Percentiles rank a stretch among this genome's conserved stretches.
These are phyloP conservation scores for Coelastrella sp. DNA, from an alignment of 139 green algal species.

Conservation along the genomic window DNA sequence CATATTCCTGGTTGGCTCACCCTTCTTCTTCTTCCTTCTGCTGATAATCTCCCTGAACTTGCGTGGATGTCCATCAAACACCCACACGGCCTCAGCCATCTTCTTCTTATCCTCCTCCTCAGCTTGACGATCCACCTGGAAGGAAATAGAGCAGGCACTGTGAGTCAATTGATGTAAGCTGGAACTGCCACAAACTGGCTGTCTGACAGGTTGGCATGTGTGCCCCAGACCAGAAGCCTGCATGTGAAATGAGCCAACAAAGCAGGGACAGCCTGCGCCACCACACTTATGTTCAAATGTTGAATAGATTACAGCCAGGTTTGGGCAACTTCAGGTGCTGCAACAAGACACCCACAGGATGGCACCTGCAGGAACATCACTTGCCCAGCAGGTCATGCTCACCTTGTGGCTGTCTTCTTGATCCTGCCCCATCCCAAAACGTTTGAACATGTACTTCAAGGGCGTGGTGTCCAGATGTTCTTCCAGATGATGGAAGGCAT, in stretches of 20 bases:
- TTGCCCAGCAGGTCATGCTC: neutral
- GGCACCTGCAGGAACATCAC: neutral
- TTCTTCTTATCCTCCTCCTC: conserved; percentile 69
- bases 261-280: no score
- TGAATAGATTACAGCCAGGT: no score
- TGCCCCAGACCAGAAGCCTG: no score
- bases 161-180: neutral
- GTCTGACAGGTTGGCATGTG: no score
- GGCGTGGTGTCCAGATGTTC: conserved; percentile 90
- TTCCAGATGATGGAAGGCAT: conserved; percentile 97
- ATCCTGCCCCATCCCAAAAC: conserved; percentile 88
- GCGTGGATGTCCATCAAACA: conserved; percentile 67
- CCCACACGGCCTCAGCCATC: conserved; percentile 68
- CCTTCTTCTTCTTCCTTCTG: conserved; percentile 73
- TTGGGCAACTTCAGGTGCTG: no score
- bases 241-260: no score
- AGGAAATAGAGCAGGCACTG: no score
- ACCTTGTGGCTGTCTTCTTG: conserved; percentile 57
- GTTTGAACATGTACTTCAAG: conserved; percentile 94
- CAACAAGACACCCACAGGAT: no score
- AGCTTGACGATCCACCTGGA: conserved; percentile 50
- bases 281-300: no score
- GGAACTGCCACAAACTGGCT: neutral
- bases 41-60: conserved; percentile 65
- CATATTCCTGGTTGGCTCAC: neutral